Percentiles rank a stretch among this genome's conserved stretches.
Conservation (phyloP, 2,329 filamentous ascomycete genomes). For the Fusarium lateritium region DNA sequence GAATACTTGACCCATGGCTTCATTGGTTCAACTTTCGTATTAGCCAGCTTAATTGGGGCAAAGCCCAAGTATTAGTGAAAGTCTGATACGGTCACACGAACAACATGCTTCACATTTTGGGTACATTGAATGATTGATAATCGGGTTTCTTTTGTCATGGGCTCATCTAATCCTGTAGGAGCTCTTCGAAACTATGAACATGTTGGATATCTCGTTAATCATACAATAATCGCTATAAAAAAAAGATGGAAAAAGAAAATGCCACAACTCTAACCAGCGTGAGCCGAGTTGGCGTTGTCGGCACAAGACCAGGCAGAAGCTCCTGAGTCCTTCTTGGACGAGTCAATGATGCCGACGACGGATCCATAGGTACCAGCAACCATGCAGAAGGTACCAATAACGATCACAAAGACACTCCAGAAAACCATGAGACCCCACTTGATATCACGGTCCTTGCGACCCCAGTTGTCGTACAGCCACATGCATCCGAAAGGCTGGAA, state of each 20-base stretch:
- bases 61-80: background rate
- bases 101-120: background rate
- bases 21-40: background rate
- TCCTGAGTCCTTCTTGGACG: background rate
- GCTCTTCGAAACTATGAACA: background rate
- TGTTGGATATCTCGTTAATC: conserved; percentile 14
- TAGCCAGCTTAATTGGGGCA: background rate
- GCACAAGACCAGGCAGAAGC: conserved; percentile 19
- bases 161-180: background rate
- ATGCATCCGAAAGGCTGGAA: conserved; percentile 41
- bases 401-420: conserved; percentile 29
- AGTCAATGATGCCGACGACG: conserved; percentile 11
- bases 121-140: background rate
- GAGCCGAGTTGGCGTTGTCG: conserved; percentile 27
- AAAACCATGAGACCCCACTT: conserved; percentile 17
- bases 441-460: background rate
- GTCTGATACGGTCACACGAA: background rate
- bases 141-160: background rate
- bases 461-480: conserved; percentile 40
- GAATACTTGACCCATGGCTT: background rate
- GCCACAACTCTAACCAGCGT: background rate
- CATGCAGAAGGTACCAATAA: conserved; percentile 32
- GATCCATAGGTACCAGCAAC: conserved; percentile 35
- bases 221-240: background rate
- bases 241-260: background rate